phyloP scores from a whole-genome alignment of 768 basidiomycete genomes.

The Boletus vinaceobasis region DNA sequence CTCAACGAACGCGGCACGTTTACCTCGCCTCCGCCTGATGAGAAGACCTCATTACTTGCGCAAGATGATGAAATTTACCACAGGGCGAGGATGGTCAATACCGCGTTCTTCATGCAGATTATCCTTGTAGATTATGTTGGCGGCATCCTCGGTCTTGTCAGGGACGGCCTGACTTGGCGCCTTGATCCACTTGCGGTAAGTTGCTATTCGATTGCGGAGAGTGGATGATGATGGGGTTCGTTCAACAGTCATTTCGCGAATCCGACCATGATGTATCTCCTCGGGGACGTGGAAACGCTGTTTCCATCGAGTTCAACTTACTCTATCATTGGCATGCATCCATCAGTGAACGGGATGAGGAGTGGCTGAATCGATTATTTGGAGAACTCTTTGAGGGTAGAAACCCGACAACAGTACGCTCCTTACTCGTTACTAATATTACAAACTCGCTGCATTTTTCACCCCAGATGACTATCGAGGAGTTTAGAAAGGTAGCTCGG shows the following conservation, averaged over 20 bases:
- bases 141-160: conserved; percentile 65
- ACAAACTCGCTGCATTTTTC: neutral
- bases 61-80: conserved; percentile 82
- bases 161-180: conserved; percentile 63
- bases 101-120: conserved; percentile 66
- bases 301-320: conserved; percentile 72
- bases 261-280: conserved; percentile 49
- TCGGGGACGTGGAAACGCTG: conserved; percentile 71
- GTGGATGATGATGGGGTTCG: neutral
- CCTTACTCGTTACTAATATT: neutral
- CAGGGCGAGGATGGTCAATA: conserved; percentile 69
- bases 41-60: conserved; percentile 22
- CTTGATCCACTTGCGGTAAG: conserved; percentile 62
- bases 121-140: conserved; percentile 74
- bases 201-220: neutral
- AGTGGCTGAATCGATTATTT: conserved; percentile 54
- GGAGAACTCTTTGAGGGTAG: conserved; percentile 38
- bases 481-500: conserved; percentile 18
- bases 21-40: conserved; percentile 15
- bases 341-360: conserved; percentile 49
- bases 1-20: conserved; percentile 66
- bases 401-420: conserved; percentile 39
- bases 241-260: conserved; percentile 47
- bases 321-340: conserved; percentile 65
- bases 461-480: conserved; percentile 16